Evolutionary conservation across 2,329 filamentous ascomycete genomes (phyloP), one percentile per base, ranked within the genome.

Genomic region (Phaeoacremonium minimum): DNA sequence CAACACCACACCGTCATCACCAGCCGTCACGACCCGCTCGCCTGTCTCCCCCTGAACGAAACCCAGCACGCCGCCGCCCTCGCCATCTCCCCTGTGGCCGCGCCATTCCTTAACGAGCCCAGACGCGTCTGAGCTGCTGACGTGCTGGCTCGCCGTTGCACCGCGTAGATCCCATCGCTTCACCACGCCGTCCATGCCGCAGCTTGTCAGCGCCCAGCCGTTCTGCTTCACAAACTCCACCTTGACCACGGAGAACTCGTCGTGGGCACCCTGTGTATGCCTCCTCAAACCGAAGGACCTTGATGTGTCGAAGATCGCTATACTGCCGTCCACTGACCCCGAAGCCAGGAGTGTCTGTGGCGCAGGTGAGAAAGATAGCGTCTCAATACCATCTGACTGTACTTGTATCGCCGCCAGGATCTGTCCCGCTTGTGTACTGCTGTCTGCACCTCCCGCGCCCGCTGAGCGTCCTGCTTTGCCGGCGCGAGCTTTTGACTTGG

Each of bases 151-250:
- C 11, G 53, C 43, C 9, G 61, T 58, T 12, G 61, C 64, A n/a
- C 71, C 73, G n/a, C 73, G 64, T 36, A 79, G 55, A 62, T 98
- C 91, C 93, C 93, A 98, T 42, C 90, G 72, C 52, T 87, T 74
- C 15, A 98, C 79, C 0, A 90, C 88, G 14, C 93, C 91, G 53
- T 98, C 93, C 73, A 96, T 87, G 7, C 93, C 93, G 48, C 83
- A 90, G 45, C 80, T 87, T 3, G 91, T 97, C 36, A 97, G 67
- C 43, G 94, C 55, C 81, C 79, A 91, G 40, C 63, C 74, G 55
- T 46, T 63, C 57, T 56, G 66, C 55, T 70, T 69, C 40, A 95
- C 77, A 53, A 95, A 98, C 42, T 96, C 88, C 5, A 97, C 80
- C 63, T 94, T 91, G 43, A 97, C 91, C 15, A 98, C 87, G 2